Evolutionary conservation across 2,329 filamentous ascomycete species (phyloP).

Genomic region (Colletotrichum filicis): DNA sequence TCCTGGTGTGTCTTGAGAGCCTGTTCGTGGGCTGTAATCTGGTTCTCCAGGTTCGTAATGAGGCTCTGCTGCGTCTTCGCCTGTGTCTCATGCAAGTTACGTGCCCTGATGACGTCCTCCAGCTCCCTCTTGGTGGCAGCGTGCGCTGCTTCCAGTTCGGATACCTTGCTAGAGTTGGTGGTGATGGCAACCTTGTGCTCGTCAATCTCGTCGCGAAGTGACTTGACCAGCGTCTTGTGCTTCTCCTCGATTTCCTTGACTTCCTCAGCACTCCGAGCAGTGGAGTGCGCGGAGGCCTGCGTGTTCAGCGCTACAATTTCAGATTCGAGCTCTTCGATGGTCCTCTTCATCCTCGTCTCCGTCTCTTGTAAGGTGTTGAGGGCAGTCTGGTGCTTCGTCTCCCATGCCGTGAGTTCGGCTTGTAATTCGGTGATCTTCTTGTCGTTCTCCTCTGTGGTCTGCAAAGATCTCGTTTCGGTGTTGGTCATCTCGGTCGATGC

Average conservation of each 20-base stretch:
- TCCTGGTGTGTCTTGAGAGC: constrained; percentile 66
- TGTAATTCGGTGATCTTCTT: constrained; percentile 74
- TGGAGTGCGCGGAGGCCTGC: constrained; percentile 55
- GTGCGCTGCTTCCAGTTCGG: constrained; percentile 80
- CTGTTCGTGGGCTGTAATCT: constrained; percentile 69
- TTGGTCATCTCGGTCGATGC: constrained; percentile 39
- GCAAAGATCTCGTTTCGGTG: constrained; percentile 43
- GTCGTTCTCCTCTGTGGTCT: constrained; percentile 55
- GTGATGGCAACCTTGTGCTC: constrained; percentile 82
- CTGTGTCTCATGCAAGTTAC: constrained; percentile 61
- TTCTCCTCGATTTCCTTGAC: constrained; percentile 61
- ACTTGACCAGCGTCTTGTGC: constrained; percentile 69
- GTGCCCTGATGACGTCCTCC: constrained; percentile 71
- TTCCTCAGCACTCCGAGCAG: constrained; percentile 52
- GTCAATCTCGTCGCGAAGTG: constrained; percentile 79
- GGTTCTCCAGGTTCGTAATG: constrained; percentile 64
- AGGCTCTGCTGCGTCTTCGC: constrained; percentile 58
- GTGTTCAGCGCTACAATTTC: constrained; percentile 66
- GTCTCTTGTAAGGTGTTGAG: constrained; percentile 77
- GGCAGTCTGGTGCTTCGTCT: constrained; percentile 77
- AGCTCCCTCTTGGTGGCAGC: constrained; percentile 73
- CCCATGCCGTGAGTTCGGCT: constrained; percentile 78
- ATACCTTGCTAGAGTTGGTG: constrained; percentile 75
- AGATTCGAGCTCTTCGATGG: constrained; percentile 78
- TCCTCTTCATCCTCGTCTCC: constrained; percentile 77